phyloP scores from a whole-genome alignment of 352 stramenopile species.

The Peronospora belbahrii region DNA sequence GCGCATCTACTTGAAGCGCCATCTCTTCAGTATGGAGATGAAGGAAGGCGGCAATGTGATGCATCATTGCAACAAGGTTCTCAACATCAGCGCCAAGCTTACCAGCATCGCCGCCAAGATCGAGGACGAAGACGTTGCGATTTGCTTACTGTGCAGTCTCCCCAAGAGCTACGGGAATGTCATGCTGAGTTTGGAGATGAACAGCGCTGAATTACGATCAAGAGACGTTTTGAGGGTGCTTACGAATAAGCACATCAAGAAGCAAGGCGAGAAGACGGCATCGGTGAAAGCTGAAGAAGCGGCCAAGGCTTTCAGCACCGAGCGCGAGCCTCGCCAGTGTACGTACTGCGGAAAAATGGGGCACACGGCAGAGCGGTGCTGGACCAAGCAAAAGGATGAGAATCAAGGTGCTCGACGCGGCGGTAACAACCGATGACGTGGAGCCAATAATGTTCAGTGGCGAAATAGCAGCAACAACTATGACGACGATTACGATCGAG shows the following conservation, averaged over 20 bases:
- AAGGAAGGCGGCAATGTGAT: conserved; percentile 2
- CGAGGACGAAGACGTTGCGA: conserved; percentile 3
- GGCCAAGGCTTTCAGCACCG: too few species aligned
- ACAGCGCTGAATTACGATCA: too few species aligned
- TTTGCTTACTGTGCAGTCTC: not conserved
- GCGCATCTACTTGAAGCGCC: conserved; percentile 20
- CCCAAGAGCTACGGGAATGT: conserved; percentile 1
- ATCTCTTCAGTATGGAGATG: conserved; percentile 7
- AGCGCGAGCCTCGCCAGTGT: too few species aligned
- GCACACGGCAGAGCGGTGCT: too few species aligned
- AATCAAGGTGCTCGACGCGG: too few species aligned
- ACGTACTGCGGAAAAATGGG: too few species aligned
- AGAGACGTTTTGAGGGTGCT: too few species aligned
- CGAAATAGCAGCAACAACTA: not conserved
- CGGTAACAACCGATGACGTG: conserved; percentile 3
- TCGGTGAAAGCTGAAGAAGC: too few species aligned
- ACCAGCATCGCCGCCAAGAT: conserved; percentile 3
- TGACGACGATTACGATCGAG: not conserved
- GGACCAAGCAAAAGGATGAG: too few species aligned
- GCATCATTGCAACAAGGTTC: conserved; percentile 4
- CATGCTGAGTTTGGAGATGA: too few species aligned
- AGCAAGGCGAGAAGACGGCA: too few species aligned
- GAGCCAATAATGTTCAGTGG: conserved; percentile 9
- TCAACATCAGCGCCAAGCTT: conserved; percentile 5
- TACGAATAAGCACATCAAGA: too few species aligned